phyloP scores from a whole-genome alignment of 331 rosid species.

The Spiraea crenata region DNA sequence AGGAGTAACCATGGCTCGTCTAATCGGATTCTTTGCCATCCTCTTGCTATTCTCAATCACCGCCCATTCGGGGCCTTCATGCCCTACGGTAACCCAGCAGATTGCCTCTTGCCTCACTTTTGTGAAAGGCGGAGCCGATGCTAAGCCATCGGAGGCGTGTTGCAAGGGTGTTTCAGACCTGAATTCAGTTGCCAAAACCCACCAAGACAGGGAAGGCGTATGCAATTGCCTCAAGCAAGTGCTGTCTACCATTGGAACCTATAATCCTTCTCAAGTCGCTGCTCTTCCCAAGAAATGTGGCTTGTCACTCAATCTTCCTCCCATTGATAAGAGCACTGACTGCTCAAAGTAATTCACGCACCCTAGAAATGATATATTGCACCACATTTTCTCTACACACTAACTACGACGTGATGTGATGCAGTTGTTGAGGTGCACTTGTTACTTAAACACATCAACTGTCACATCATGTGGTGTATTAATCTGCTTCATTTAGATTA shows the following conservation, averaged over 20 bases:
- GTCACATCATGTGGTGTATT: background rate
- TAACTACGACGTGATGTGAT: background rate
- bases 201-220: slow-evolving; percentile 8
- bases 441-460: background rate
- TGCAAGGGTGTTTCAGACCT: slow-evolving; percentile 23
- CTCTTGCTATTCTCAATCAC: slow-evolving; percentile 8
- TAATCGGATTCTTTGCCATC: slow-evolving; percentile 11
- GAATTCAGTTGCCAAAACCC: background rate
- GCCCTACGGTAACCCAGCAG: background rate
- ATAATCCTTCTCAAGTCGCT: slow-evolving; percentile 13
- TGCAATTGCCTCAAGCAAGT: slow-evolving; percentile 20
- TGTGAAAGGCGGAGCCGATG: background rate
- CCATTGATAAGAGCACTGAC: slow-evolving; percentile 10
- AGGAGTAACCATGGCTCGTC: slow-evolving; percentile 8
- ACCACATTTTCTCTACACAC: background rate
- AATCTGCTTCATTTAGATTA: background rate
- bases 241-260: background rate
- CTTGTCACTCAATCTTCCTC: slow-evolving; percentile 19
- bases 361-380: background rate
- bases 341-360: slow-evolving; percentile 21
- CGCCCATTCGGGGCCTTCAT: slow-evolving; percentile 7
- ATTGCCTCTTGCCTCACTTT: slow-evolving; percentile 7
- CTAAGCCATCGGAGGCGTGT: slow-evolving; percentile 15
- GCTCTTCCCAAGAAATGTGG: slow-evolving; percentile 22
- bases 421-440: too few species aligned